Percentiles rank a stretch among this genome's conserved stretches.
Evolutionary conservation across 2,329 filamentous ascomycete species (phyloP).

Genomic region (Volutella citrinella): DNA sequence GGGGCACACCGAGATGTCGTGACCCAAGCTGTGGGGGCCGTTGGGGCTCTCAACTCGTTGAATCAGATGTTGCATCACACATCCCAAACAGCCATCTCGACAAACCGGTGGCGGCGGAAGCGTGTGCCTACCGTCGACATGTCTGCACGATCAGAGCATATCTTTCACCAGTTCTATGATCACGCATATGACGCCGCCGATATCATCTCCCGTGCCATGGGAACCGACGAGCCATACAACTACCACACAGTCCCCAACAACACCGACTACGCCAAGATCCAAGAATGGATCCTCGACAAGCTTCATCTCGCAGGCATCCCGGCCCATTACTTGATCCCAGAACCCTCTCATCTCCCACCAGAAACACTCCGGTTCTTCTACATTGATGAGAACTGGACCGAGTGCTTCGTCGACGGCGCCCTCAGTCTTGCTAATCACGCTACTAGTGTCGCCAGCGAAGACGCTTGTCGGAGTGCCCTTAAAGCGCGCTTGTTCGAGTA

Average conservation of each 20-base stretch:
- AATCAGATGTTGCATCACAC: too few relatives aligned
- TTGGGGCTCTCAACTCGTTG: too few relatives aligned
- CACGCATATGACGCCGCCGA: not conserved
- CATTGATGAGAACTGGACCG: conserved; percentile 36
- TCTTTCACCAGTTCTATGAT: not conserved
- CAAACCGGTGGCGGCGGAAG: not conserved
- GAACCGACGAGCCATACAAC: conserved; percentile 1
- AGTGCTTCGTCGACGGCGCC: conserved; percentile 38
- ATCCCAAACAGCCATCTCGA: too few relatives aligned
- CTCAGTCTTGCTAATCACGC: conserved; percentile 37
- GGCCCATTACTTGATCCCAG: conserved; percentile 34
- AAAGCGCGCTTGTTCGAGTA: conserved; percentile 20
- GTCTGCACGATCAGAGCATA: too few relatives aligned
- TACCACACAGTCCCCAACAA: conserved; percentile 26
- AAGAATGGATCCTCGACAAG: conserved; percentile 33
- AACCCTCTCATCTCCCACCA: conserved; percentile 27
- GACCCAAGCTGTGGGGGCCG: too few relatives aligned
- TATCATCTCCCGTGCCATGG: not conserved
- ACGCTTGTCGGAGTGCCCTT: conserved; percentile 16
- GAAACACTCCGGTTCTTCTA: conserved; percentile 38
- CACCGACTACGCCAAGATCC: conserved; percentile 33
- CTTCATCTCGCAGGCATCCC: conserved; percentile 35
- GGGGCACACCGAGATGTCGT: too few relatives aligned
- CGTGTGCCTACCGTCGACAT: too few relatives aligned
- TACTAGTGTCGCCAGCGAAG: too few relatives aligned